Base-by-base conservation (phyloP, 306 rosid genomes). In the Parietaria judaica region DNA sequence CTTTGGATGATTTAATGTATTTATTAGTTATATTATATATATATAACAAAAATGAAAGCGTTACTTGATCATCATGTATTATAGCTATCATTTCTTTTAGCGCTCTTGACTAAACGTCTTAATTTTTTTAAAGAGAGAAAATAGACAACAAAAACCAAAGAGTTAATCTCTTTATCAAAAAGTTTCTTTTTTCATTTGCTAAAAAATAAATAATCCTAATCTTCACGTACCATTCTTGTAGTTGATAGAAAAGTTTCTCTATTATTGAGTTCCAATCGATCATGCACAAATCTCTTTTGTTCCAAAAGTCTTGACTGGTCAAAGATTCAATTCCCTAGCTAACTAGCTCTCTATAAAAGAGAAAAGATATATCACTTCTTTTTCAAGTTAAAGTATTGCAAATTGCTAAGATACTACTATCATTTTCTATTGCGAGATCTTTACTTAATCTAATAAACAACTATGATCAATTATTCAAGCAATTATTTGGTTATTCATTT, bases 231-330 rank as follows among this genome's bases (percentile, higher is more conserved):
- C 58, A 7, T 34, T 34, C 58, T 6, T 54, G 23, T 66, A 3
- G 57, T 72, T 56, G 45, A 72, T 72, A 59, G 66, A 69, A 78
- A 66, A 72, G 36, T 38, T 14, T 17, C 70, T 72, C 78, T 58
- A 78, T 83, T 66, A 75, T 78, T 83, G 86, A 64, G 58, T 4
- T 71, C 31, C 72, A 77, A 77, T 65, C 66, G 15, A 71, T 35
- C 11, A 12, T 47, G 72, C 73, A 41, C 45, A 5, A 41, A 41
- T 41, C 45, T 41, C 9, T n/a, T 70, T 63, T 77, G 64, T 68
- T 72, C 35, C 58, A 57, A 72, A 68, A 80, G 66, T 72, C 12
- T 56, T 34, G 45, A 41, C 65, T 31, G 74, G 89, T 80, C 89
- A 83, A 83, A 41, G 45, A 73, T 55, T 72, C 72, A 69, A 53